Base-by-base conservation (phyloP, 2,329 filamentous ascomycete species). In the Colletotrichum horii region DNA sequence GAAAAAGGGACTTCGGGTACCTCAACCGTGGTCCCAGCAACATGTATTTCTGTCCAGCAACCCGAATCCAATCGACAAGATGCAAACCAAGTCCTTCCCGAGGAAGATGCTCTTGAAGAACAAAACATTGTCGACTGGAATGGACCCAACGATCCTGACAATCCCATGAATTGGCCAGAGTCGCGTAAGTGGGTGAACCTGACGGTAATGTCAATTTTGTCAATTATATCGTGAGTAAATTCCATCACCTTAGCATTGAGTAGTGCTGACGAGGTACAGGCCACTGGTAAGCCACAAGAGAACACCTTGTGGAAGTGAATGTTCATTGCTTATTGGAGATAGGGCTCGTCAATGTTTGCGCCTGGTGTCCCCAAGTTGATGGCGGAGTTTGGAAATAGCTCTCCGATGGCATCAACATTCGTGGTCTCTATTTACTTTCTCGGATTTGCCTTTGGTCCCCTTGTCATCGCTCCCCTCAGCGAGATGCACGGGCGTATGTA, bases 141-240 rank as follows among this genome's bases (percentile, higher is more conserved):
- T 32, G 89, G 82, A 5, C 80, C 88, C 9, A 85, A 91, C 74
- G 93, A 94, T 78, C 87, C 87, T 16, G 87, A 89, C 11, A 93
- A 95, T 78, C 94, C 94, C 1, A 88, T 89, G 76, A 94, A 94
- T 80, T 96, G 94, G 94, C 84, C 90, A 0, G 81, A 92, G 62
- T 86, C 83, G 80, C 85, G 84, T 75, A 85, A 85, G 61, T 80
- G 80, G 55, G 66, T 81, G 16, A 83, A 82, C 15, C 82, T 85
- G 9, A 81, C 79, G 1, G 80, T 81, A 3, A 81, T 87, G 3
- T 83, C 79, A 5, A 32, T 66, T 7, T 28, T 79, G 22, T 78
- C 78, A 1, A 67, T 79, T 22, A 76, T 78, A 11, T 78, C 78
- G 75, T 74, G 22, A 62, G 75, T 77, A 5, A 5, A 4, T 7